A percentile compares a stretch with the other conserved stretches of the same genome.
These are phyloP conservation scores for Grigorovia yakushimaensis DNA, from an alignment of 805 yeast genomes.

Conservation along the genomic window DNA sequence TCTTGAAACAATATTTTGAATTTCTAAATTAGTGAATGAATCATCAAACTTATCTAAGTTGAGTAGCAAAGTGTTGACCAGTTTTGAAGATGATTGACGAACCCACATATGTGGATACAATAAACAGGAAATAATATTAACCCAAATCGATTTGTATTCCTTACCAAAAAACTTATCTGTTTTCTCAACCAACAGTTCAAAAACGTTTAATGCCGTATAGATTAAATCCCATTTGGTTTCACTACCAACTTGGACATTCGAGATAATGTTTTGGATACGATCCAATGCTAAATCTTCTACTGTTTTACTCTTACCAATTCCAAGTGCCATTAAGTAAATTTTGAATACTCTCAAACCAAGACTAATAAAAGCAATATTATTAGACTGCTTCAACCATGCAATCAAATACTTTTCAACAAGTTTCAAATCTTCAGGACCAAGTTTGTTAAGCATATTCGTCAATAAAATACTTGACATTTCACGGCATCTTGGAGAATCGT, in stretches of 20 bases:
- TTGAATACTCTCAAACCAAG: constrained; percentile 71
- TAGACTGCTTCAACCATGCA: constrained; percentile 57
- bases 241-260: constrained; percentile 31
- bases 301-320: constrained; percentile 29
- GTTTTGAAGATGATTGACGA: constrained; percentile 53
- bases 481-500: constrained; percentile 68
- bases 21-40: constrained; percentile 34
- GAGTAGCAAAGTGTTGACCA: constrained; percentile 44
- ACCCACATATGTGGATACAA: constrained; percentile 92
- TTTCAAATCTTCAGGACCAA: constrained; percentile 30
- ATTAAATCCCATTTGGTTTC: constrained; percentile 68
- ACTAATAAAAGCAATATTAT: constrained; percentile 44
- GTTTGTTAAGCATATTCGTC: constrained; percentile 41
- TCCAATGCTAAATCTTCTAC: constrained; percentile 36
- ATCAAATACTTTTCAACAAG: constrained; percentile 30
- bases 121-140: constrained; percentile 40
- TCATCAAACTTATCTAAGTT: constrained; percentile 27
- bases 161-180: constrained; percentile 24
- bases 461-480: constrained; percentile 69
- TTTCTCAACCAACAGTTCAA: constrained; percentile 35
- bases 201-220: constrained; percentile 52
- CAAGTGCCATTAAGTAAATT: constrained; percentile 43
- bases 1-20: constrained; percentile 62
- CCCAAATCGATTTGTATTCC: constrained; percentile 39
- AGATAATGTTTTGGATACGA: constrained; percentile 29